Evolutionary conservation across 805 yeast species (phyloP).

Genomic region (Candida maltosa): DNA sequence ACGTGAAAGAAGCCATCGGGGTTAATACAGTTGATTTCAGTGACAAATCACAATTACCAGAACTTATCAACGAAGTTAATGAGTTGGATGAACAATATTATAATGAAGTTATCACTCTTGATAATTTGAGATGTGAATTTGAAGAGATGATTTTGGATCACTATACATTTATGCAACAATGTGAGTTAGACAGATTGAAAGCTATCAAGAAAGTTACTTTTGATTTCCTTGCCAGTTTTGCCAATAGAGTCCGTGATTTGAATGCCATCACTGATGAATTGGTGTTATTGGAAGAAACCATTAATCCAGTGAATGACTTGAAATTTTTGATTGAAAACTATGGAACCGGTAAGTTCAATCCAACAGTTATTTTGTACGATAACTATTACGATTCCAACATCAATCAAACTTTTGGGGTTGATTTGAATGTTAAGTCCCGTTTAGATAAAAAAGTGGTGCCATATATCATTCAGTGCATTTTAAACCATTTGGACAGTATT

Average conservation of each 20-base stretch:
- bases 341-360: constrained; percentile 71
- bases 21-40: constrained; percentile 37
- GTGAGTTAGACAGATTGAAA: constrained; percentile 73
- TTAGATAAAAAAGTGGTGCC: constrained; percentile 76
- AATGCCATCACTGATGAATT: constrained; percentile 60
- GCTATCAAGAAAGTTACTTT: constrained; percentile 74
- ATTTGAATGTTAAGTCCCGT: constrained; percentile 65
- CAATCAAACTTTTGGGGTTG: constrained; percentile 76
- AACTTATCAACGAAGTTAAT: constrained; percentile 55
- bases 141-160: constrained; percentile 75
- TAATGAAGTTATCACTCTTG: constrained; percentile 55
- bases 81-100: constrained; percentile 54
- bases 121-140: constrained; percentile 63
- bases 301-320: constrained; percentile 68
- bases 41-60: constrained; percentile 51
- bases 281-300: constrained; percentile 63
- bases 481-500: constrained; percentile 62
- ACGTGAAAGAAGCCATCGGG: constrained; percentile 44
- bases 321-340: constrained; percentile 63
- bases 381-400: constrained; percentile 72
- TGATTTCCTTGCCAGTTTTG: constrained; percentile 66
- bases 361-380: constrained; percentile 71
- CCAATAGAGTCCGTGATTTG: constrained; percentile 52
- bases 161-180: constrained; percentile 72
- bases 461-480: constrained; percentile 54